phyloP scores from a whole-genome alignment of 306 rosid genomes.

The Erythrophleum fordii region DNA sequence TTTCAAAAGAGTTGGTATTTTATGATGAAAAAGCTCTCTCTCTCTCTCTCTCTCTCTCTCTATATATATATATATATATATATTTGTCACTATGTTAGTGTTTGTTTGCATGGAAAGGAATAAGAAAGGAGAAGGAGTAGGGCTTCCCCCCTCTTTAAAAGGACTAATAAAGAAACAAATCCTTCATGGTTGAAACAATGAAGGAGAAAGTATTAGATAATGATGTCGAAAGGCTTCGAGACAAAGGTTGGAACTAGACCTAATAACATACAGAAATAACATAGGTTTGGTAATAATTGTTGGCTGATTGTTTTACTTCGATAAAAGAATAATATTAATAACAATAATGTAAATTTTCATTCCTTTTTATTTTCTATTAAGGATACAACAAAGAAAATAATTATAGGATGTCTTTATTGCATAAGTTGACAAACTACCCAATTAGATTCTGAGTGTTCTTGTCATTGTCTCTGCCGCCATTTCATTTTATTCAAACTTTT shows the following conservation, averaged over 20 bases:
- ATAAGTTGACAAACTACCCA: slow-evolving; percentile 37
- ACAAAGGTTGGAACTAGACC: slow-evolving; percentile 11
- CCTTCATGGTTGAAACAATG: slow-evolving; percentile 4
- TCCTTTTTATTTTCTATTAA: slow-evolving; percentile 25
- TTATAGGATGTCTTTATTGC: slow-evolving; percentile 31
- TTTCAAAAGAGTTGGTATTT: background rate
- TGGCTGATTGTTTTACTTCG: slow-evolving; percentile 51
- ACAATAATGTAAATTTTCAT: background rate
- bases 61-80: too few species aligned
- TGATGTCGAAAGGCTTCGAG: slow-evolving; percentile 26
- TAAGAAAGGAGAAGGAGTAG: slow-evolving; percentile 26
- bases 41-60: background rate
- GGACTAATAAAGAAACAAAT: too few species aligned
- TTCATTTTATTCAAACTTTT: background rate
- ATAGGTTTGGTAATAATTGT: slow-evolving; percentile 48
- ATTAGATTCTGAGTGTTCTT: slow-evolving; percentile 19
- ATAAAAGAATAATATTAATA: background rate
- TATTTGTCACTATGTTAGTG: background rate
- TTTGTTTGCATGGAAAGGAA: slow-evolving; percentile 25
- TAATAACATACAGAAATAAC: slow-evolving; percentile 15
- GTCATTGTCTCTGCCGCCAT: background rate
- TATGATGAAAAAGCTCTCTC: slow-evolving; percentile 3
- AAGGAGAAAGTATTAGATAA: slow-evolving; percentile 21
- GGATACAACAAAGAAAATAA: slow-evolving; percentile 23
- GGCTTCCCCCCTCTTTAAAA: too few species aligned